Conservation (phyloP, 1,139 yeast genomes). For the Yamadazyma oceani region DNA sequence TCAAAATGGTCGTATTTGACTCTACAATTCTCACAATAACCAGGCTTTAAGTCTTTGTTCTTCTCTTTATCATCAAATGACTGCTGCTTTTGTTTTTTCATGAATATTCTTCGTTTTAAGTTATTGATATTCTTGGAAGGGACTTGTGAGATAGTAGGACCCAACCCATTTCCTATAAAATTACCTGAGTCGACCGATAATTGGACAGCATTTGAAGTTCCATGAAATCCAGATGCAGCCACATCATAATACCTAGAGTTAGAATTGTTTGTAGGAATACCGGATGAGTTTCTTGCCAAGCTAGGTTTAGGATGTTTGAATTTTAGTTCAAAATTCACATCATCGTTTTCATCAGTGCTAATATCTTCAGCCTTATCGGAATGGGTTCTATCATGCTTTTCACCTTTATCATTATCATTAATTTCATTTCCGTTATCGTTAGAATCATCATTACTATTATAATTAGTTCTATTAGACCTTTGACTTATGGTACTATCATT, state of each 20-base stretch:
- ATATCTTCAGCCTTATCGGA: no score
- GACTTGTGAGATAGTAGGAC: slow-evolving; percentile 65
- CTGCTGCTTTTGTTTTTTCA: slow-evolving; percentile 38
- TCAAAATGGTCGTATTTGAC: slow-evolving; percentile 80
- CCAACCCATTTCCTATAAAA: slow-evolving; percentile 62
- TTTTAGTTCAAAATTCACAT: slow-evolving; percentile 3
- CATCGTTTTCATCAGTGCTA: neutral
- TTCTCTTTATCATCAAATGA: slow-evolving; percentile 51
- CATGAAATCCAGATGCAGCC: slow-evolving; percentile 78
- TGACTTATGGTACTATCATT: slow-evolving; percentile 19
- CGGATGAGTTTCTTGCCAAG: slow-evolving; percentile 31
- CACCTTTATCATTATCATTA: slow-evolving; percentile 12
- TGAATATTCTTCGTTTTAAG: slow-evolving; percentile 52
- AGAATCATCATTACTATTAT: slow-evolving; percentile 2
- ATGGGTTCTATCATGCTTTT: no score
- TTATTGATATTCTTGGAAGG: slow-evolving; percentile 65
- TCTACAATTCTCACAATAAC: slow-evolving; percentile 93
- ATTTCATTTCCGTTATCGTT: neutral
- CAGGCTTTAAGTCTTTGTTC: slow-evolving; percentile 47
- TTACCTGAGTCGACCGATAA: slow-evolving; percentile 46
- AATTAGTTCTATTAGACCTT: slow-evolving; percentile 8
- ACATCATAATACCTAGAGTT: slow-evolving; percentile 58
- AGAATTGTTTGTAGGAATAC: slow-evolving; percentile 29
- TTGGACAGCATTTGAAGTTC: slow-evolving; percentile 51
- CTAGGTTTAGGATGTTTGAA: slow-evolving; percentile 28